These are phyloP conservation scores for Candida ovalis DNA, from an alignment of 805 yeast genomes.

Conservation along the genomic window DNA sequence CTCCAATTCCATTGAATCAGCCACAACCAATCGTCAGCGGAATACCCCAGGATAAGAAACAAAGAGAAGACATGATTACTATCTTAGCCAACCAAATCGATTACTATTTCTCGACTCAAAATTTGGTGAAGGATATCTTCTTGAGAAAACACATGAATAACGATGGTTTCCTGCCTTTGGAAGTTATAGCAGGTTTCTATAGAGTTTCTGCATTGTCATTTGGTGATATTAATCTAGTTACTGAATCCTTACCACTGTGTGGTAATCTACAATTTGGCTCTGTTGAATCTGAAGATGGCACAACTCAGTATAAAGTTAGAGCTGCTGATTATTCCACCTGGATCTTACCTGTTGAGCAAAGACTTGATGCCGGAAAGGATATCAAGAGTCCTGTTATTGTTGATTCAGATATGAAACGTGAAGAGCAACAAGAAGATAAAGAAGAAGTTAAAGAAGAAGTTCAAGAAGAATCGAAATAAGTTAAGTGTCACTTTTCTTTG, in stretches of 20 bases:
- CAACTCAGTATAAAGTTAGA: conserved; percentile 46
- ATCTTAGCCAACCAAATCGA: conserved; percentile 60
- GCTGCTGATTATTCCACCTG: conserved; percentile 60
- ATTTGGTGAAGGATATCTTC: conserved; percentile 78
- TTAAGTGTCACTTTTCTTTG: not conserved
- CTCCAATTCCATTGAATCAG: conserved; percentile 16
- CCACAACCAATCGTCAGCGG: conserved; percentile 15
- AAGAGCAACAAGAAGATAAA: conserved; percentile 7
- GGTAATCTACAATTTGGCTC: conserved; percentile 39
- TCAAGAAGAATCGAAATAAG: not conserved
- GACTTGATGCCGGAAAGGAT: conserved; percentile 45
- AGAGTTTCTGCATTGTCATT: conserved; percentile 66
- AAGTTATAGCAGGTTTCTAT: conserved; percentile 63
- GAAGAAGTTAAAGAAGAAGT: conserved; percentile 1
- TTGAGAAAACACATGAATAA: conserved; percentile 78
- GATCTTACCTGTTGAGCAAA: conserved; percentile 57
- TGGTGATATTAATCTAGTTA: conserved; percentile 49
- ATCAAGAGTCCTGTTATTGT: conserved; percentile 12
- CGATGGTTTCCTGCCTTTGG: conserved; percentile 67
- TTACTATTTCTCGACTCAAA: conserved; percentile 87
- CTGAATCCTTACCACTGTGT: conserved; percentile 52
- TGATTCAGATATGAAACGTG: not conserved
- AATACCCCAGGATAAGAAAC: conserved; percentile 17
- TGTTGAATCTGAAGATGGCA: conserved; percentile 39
- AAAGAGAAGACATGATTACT: conserved; percentile 19